Conservation (phyloP, 345 rosid genomes). For the Lenwebbia sp. region DNA sequence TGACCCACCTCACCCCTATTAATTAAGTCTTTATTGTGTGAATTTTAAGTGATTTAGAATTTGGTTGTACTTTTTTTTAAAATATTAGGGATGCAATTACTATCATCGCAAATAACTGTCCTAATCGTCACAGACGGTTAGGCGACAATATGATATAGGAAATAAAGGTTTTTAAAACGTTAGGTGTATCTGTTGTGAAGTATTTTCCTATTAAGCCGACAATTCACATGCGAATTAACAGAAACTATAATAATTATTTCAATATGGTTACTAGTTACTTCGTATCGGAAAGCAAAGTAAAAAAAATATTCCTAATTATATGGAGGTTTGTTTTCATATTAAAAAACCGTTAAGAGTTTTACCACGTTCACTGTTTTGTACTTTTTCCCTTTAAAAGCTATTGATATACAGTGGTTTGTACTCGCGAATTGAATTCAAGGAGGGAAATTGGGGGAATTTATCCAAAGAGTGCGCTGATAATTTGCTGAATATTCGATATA, state of each 20-base stretch:
- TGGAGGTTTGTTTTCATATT: fast-evolving
- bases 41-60: neutral
- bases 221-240: neutral
- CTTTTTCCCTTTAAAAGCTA: neutral
- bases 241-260: neutral
- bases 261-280: neutral
- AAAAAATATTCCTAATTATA: neutral
- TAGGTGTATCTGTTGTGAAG: fast-evolving
- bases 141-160: fast-evolving
- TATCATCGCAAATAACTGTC: neutral
- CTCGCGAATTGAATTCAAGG: neutral
- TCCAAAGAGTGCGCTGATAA: neutral
- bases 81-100: fast-evolving
- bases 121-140: neutral
- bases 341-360: neutral
- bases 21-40: neutral
- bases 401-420: fast-evolving
- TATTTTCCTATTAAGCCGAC: neutral
- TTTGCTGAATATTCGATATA: neutral
- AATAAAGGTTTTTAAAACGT: fast-evolving
- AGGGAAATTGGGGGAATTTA: neutral
- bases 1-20: neutral
- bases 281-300: fast-evolving
- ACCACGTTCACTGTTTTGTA: fast-evolving
- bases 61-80: neutral